A percentile compares a stretch with the other conserved stretches of the same genome.
These are phyloP conservation scores for Excoecaria agallocha DNA, from an alignment of 345 rosid genomes.

Conservation along the genomic window DNA sequence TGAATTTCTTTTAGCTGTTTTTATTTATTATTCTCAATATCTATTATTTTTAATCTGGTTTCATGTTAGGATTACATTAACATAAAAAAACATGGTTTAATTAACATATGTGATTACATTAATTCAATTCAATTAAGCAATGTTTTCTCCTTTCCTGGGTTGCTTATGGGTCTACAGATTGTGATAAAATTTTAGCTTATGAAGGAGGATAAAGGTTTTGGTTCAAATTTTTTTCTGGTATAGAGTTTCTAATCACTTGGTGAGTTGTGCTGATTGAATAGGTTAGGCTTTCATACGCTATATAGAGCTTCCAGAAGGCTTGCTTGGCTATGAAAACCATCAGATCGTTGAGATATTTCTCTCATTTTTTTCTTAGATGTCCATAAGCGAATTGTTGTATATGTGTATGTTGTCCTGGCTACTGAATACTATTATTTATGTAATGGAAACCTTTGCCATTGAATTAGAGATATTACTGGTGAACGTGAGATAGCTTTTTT, in stretches of 20 bases:
- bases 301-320: conserved; percentile 15
- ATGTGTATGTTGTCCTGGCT: neutral
- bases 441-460: neutral
- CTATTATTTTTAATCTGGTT: too few species aligned
- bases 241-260: neutral
- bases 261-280: neutral
- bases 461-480: neutral
- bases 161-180: conserved; percentile 13
- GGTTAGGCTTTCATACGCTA: conserved; percentile 16
- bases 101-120: too few species aligned
- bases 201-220: conserved; percentile 9
- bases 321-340: conserved; percentile 11
- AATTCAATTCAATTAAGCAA: neutral
- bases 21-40: too few species aligned
- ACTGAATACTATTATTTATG: neutral
- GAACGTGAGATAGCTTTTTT: neutral
- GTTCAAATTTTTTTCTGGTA: conserved; percentile 8
- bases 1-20: too few species aligned
- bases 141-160: neutral
- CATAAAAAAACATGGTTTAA: too few species aligned
- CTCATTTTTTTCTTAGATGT: neutral
- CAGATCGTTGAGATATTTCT: neutral
- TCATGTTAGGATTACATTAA: too few species aligned
- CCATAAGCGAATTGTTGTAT: neutral
- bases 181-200: neutral